Evolutionary conservation across 192 early-diverging fungal species (phyloP), one percentile per base, ranked within the genome.

Genomic region (Dimargaris verticillata): DNA sequence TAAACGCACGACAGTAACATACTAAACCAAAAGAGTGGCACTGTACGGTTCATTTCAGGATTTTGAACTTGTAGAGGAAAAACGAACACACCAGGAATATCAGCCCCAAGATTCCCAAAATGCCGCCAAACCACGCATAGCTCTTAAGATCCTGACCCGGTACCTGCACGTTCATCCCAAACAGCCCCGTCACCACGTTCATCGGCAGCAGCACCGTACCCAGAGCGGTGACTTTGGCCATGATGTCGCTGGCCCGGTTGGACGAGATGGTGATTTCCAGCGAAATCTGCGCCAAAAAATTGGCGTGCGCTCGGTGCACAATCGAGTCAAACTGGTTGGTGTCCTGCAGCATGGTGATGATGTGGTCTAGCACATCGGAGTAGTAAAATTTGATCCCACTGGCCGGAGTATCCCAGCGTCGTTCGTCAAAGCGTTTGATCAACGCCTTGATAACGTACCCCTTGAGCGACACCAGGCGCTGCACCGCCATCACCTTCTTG

Each of bases 201-300:
- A 84, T 73, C 6, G 84, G 82, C 26, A 75, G 54, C 51, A 75
- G 44, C 24, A 83, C 64, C 47, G 72, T 71, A 11, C 77, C 76
- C 14, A 82, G 63, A 4, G 74, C 74, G 3, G 78, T 78, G 46
- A 80, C 44, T 29, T 69, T 51, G 18, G 71, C 72, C 7, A 80
- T 59, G 12, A 76, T 53, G 49, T 76, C 74, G 57, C 76, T 80
- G 22, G 74, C 78, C 58, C 78, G 72, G 60, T 80, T 80, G 3
- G 65, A 72, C 13, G 75, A 71, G 29, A 74, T 68, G 11, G 77
- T 78, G 62, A 87, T 70, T 46, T 85, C 85, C 22, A 93, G 78
- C 13, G 79, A 79, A 61, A 91, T 79, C 65, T 83, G 84, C 20
- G 88, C 89, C 53, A 91, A 71, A 60, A 90, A 89, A 62, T 92